phyloP scores from a whole-genome alignment of 2,329 filamentous ascomycete species.

The Colletotrichum sp. region DNA sequence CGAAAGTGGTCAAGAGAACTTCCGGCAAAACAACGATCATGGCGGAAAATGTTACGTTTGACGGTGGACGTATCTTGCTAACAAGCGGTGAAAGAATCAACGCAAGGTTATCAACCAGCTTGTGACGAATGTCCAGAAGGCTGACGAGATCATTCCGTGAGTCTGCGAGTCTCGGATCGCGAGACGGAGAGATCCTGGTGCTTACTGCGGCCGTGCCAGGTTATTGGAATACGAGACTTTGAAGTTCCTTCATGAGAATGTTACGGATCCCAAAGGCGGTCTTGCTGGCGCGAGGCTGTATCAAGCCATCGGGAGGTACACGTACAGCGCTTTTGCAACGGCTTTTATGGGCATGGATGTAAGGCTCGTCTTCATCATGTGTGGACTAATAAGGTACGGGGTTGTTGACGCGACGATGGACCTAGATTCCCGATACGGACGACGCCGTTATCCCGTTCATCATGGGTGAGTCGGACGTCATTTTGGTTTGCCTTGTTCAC shows the following conservation, averaged over 20 bases:
- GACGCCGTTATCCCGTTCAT: not conserved
- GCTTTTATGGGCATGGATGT: not conserved
- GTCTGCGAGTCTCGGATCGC: accelerated
- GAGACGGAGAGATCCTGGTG: not conserved
- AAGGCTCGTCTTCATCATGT: too few species aligned
- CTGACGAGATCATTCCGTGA: not conserved
- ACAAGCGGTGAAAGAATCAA: not conserved
- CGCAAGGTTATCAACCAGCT: not conserved
- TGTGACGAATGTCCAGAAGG: not conserved
- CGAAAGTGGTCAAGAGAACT: not conserved
- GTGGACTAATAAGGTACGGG: too few species aligned
- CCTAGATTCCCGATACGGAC: not conserved
- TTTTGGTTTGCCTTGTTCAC: too few species aligned
- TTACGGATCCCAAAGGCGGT: accelerated
- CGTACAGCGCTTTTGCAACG: not conserved
- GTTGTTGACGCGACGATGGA: not conserved
- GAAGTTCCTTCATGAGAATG: not conserved
- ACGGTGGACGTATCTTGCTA: accelerated
- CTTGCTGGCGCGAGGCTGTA: not conserved
- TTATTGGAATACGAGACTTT: not conserved
- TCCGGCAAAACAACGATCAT: accelerated
- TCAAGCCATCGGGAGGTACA: not conserved
- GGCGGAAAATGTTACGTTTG: not conserved
- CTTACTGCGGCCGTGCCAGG: not conserved
- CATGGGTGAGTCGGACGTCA: not conserved